phyloP scores from a whole-genome alignment of 192 early-diverging fungal species.

The Funneliformis geosporum region DNA sequence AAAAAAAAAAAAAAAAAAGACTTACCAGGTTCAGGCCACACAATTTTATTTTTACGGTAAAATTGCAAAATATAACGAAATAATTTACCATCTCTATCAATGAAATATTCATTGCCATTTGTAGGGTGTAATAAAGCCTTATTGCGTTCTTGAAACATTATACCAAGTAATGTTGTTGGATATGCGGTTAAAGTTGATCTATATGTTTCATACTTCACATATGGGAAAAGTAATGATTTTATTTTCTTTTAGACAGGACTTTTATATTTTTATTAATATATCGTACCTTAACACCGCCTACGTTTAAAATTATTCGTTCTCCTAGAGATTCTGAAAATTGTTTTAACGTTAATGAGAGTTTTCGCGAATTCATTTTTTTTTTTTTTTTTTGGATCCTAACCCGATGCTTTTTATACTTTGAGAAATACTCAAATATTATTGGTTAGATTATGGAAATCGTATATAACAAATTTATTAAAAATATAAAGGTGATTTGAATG shows the following conservation, averaged over 20 bases:
- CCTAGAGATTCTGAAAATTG: background rate
- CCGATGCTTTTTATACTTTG: too few species aligned
- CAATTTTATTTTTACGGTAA: constrained; percentile 12
- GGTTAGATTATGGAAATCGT: too few species aligned
- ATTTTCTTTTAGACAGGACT: background rate
- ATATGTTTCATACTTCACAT: constrained; percentile 16
- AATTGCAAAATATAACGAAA: constrained; percentile 24
- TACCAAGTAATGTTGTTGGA: constrained; percentile 14
- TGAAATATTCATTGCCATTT: constrained; percentile 19
- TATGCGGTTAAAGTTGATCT: constrained; percentile 10
- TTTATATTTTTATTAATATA: background rate
- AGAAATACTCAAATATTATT: too few species aligned
- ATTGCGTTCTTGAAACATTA: constrained; percentile 22
- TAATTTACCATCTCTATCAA: constrained; percentile 13
- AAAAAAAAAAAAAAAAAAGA: background rate
- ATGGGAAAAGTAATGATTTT: background rate
- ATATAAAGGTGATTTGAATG: too few species aligned
- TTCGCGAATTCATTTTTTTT: too few species aligned
- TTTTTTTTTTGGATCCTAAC: too few species aligned
- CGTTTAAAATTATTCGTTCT: constrained; percentile 16
- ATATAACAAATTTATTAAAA: too few species aligned
- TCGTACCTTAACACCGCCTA: constrained; percentile 18
- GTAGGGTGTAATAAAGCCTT: background rate
- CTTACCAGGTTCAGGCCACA: constrained; percentile 4
- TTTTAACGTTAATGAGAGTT: too few species aligned